Evolutionary conservation across 2,329 filamentous ascomycete genomes (phyloP), one percentile per base, ranked within the genome.

Genomic region (Colletotrichum caudatum): DNA sequence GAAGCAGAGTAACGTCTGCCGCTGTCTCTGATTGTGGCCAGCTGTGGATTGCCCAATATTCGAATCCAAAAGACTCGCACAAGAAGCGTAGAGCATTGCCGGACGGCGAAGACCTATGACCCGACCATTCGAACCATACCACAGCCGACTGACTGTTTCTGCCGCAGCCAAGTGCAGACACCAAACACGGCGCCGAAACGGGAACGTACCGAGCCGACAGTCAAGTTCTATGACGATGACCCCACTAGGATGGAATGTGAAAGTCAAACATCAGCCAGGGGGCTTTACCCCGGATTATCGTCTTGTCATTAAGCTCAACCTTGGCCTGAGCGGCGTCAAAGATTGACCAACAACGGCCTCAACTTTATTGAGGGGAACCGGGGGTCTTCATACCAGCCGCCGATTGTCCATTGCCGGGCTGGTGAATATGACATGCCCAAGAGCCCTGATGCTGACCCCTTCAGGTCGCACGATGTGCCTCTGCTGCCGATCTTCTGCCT

Each of bases 391-490:
- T 50, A 12, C 7, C 8, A 51, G 41, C 54, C 33, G 20, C n/a
- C 0, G 18, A 23, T 23, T 37, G 44, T 4, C 50, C 54, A 18
- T 59, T 39, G 5, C 44, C 29, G 54, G 33, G 29, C 29, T 41
- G 23, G 41, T 41, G 64, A 39, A 67, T 29, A 29, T 63, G 50
- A 50, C 53, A 46, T 61, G 23, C 35, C 23, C n/a, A n/a, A 58
- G 46, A 37, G 50, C 26, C n/a, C 37, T 37, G 41, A 66, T 26
- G 29, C 53, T 26, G 18, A 26, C 39, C 11, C 48, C n/a, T 41
- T 46, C 26, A 39, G 44, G 20, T 29, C 48, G 51, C 26, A 14
- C 53, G 20, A 58, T 78, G 77, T 82, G 58, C 79, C 81, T 46
- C 79, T 33, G 33, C 79, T 33, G 33, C 26, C 37, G 44, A n/a